These are phyloP conservation scores for Thraustochytrium striatum DNA, from an alignment of 352 stramenopile genomes.

Conservation along the genomic window DNA sequence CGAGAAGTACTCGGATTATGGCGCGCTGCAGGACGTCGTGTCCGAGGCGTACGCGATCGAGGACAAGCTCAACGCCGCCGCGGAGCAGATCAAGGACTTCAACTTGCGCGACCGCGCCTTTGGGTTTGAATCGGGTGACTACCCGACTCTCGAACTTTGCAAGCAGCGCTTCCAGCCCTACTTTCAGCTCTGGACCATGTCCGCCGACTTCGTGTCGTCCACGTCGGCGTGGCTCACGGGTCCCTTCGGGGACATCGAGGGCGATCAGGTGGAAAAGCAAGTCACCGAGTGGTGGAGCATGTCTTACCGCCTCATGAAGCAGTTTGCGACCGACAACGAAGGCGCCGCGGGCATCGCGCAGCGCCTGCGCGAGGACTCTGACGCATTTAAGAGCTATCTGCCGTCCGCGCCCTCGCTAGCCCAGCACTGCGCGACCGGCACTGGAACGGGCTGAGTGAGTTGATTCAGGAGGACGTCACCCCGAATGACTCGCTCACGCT, in stretches of 20 bases:
- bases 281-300: constrained; percentile 38
- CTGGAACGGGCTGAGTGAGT: constrained; percentile 78
- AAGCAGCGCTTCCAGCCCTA: constrained; percentile 42
- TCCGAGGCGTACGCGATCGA: constrained; percentile 71
- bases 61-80: constrained; percentile 80
- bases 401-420: constrained; percentile 83
- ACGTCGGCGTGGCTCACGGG: constrained; percentile 35
- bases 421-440: constrained; percentile 81
- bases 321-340: constrained; percentile 20
- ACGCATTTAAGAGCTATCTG: constrained; percentile 70
- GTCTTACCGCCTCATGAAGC: constrained; percentile 15
- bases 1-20: constrained; percentile 74
- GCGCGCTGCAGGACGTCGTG: constrained; percentile 64
- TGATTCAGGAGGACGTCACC: constrained; percentile 75
- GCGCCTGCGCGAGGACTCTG: constrained; percentile 53
- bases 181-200: constrained; percentile 50
- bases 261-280: constrained; percentile 22
- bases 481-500: constrained; percentile 83
- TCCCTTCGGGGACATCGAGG: constrained; percentile 38
- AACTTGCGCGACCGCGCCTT: constrained; percentile 86
- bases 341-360: constrained; percentile 16
- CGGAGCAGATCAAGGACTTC: constrained; percentile 80
- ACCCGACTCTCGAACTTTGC: constrained; percentile 25
- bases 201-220: constrained; percentile 8
- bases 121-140: constrained; percentile 64